Evolutionary conservation across 306 rosid genomes (phyloP), one percentile per base, ranked within the genome.

Genomic region (Calophaca sinica): DNA sequence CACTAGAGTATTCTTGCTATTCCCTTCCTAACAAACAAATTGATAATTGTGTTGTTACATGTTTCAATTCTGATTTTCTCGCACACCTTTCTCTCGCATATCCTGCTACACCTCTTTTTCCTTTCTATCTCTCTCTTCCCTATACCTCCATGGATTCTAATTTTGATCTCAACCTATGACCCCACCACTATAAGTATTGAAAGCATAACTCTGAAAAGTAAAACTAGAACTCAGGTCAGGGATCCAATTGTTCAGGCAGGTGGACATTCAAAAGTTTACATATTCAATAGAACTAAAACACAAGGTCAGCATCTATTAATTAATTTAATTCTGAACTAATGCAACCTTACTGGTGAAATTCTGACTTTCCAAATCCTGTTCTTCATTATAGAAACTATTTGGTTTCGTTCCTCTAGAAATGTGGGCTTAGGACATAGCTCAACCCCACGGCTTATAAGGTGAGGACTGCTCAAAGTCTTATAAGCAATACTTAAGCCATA

Each of bases 271-370:
- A 9, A 7, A 31, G 3, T 65, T 64, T 55, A 5, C n/a, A 12
- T 54, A n/a, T 57, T 57, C 9, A n/a, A 48, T 58, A 7, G n/a
- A 72, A 45, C 49, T 46, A 51, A 68, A 80, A 54, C 51, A 74
- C 38, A 6, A 26, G 74, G 61, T 38, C 12, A 39, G 59, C 26
- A 38, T 66, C 53, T 36, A 73, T 49, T 70, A 50, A 29, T 33
- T 55, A 66, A 5, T 49, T 46, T 9, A 55, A 20, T 20, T 20
- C 26, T 20, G 26, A 20, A 20, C 26, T 20, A 20, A 20, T 20
- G 26, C 26, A 20, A 20, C 26, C 26, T 20, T 20, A 20, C 26
- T 20, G 1, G 26, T 1, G 26, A 20, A 20, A 49, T n/a, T 51
- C 51, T 11, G 13, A 11, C 54, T 50, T 50, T 6, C 38, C 33